phyloP scores from a whole-genome alignment of 768 basidiomycete genomes.

The Suillus clintonianus region DNA sequence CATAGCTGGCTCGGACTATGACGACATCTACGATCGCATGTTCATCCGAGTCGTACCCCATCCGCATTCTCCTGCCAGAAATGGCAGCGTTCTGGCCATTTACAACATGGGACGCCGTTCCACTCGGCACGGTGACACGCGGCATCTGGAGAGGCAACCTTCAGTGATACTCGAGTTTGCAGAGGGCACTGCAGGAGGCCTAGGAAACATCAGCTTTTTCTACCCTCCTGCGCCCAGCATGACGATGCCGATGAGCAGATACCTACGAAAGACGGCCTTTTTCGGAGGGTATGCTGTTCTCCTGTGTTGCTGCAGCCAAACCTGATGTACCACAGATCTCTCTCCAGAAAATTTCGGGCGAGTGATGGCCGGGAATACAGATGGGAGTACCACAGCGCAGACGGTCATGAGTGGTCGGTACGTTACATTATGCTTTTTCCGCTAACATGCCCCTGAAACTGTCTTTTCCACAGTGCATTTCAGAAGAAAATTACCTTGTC shows the following conservation, averaged over 20 bases:
- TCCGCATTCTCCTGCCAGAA: constrained; percentile 37
- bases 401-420: constrained; percentile 77
- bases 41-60: constrained; percentile 63
- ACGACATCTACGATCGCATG: constrained; percentile 76
- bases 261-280: constrained; percentile 61
- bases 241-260: constrained; percentile 61
- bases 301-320: neutral
- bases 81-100: constrained; percentile 47
- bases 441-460: constrained; percentile 8
- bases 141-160: constrained; percentile 54
- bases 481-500: constrained; percentile 53
- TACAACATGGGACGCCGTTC: constrained; percentile 69
- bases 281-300: constrained; percentile 60
- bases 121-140: constrained; percentile 56
- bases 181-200: constrained; percentile 42
- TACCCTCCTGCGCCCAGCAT: constrained; percentile 38
- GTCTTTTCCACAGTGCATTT: constrained; percentile 47
- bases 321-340: constrained; percentile 44
- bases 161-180: constrained; percentile 62
- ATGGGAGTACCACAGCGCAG: constrained; percentile 58
- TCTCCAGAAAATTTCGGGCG: constrained; percentile 66
- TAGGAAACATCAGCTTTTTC: constrained; percentile 61
- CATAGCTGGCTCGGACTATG: constrained; percentile 60
- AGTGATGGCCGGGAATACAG: constrained; percentile 72
- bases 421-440: constrained; percentile 32